phyloP scores from a whole-genome alignment of 192 early-diverging fungal species.

The Coemansia sp. region DNA sequence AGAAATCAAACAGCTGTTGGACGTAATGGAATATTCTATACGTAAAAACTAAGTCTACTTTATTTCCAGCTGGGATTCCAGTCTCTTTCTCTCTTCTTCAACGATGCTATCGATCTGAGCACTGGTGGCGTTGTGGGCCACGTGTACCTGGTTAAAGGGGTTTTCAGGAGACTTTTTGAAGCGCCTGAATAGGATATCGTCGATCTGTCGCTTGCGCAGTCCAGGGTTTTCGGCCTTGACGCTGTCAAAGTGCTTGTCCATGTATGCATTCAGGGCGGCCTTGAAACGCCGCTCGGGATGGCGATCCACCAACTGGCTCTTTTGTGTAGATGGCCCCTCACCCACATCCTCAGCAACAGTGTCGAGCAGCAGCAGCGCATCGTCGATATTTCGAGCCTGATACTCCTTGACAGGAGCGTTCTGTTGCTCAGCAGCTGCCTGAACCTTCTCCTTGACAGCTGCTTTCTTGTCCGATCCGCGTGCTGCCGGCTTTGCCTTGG shows the following conservation, averaged over 20 bases:
- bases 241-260: slow-evolving; percentile 68
- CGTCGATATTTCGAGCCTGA: slow-evolving; percentile 80
- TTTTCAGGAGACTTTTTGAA: slow-evolving; percentile 75
- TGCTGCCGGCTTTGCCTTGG: slow-evolving; percentile 7
- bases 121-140: slow-evolving; percentile 71
- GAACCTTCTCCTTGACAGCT: slow-evolving; percentile 8
- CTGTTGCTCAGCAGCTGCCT: slow-evolving; percentile 5
- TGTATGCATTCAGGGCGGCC: slow-evolving; percentile 68
- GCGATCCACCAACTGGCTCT: slow-evolving; percentile 65
- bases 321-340: slow-evolving; percentile 21
- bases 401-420: slow-evolving; percentile 59
- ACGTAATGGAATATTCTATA: slow-evolving; percentile 45
- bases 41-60: slow-evolving; percentile 17
- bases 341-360: slow-evolving; percentile 15
- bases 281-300: slow-evolving; percentile 87
- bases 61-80: slow-evolving; percentile 34
- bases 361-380: slow-evolving; percentile 75
- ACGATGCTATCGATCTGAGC: slow-evolving; percentile 58
- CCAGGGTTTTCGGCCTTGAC: slow-evolving; percentile 79
- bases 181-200: slow-evolving; percentile 78
- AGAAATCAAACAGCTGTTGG: slow-evolving; percentile 43
- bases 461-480: slow-evolving; percentile 33
- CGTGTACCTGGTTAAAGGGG: slow-evolving; percentile 72
- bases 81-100: slow-evolving; percentile 42
- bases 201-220: slow-evolving; percentile 72